Conservation (phyloP, 1,139 yeast species). For the Blastobotrys arbuscula region DNA sequence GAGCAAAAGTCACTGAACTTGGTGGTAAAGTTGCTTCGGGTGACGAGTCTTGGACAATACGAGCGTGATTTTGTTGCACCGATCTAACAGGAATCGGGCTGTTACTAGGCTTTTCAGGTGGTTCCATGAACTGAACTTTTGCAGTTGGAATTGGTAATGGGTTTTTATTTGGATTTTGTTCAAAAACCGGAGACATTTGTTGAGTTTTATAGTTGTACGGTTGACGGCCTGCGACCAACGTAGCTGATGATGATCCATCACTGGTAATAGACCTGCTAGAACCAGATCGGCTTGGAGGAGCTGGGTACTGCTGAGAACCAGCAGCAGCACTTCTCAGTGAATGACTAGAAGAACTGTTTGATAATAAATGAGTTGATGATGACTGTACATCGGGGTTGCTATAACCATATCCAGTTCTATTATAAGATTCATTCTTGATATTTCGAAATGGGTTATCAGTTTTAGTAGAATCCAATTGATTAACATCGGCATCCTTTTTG, state of each 20-base stretch:
- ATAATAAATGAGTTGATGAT: not conserved
- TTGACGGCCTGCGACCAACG: slow-evolving; percentile 1
- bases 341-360: not conserved
- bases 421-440: not conserved
- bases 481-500: slow-evolving; percentile 5
- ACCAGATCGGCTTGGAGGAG: slow-evolving; percentile 3
- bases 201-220: not conserved
- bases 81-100: slow-evolving; percentile 6
- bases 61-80: slow-evolving; percentile 1
- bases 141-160: slow-evolving; percentile 5
- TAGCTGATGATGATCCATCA: not conserved
- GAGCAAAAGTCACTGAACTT: slow-evolving; percentile 11
- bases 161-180: not conserved
- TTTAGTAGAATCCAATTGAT: not conserved
- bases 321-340: not conserved
- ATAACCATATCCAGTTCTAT: slow-evolving; percentile 13
- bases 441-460: slow-evolving; percentile 10
- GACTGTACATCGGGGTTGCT: slow-evolving; percentile 1
- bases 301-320: slow-evolving; percentile 1
- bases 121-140: slow-evolving; percentile 1
- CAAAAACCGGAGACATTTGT: slow-evolving; percentile 5
- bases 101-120: not conserved
- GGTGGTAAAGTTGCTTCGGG: slow-evolving; percentile 14
- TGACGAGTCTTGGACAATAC: slow-evolving; percentile 1
- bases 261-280: not conserved